Base-by-base conservation (phyloP, 495 filamentous ascomycete genomes). In the Annulohypoxylon moriforme region DNA sequence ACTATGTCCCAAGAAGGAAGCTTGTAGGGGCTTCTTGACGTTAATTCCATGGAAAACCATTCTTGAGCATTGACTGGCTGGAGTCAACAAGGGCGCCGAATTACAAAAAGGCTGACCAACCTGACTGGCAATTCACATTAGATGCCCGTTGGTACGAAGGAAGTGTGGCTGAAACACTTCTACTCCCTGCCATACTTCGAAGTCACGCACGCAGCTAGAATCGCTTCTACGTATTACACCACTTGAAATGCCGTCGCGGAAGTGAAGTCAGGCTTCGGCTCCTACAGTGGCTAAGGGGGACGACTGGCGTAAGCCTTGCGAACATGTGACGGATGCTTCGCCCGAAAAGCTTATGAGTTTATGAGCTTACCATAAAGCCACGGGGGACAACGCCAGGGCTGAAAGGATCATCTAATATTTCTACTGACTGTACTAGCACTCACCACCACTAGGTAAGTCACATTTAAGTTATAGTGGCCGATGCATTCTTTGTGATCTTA, bases 101-200 rank as follows among this genome's bases (percentile, higher is more conserved):
- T 61, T 53, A 58, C 42, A 16, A 62, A 36, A 36, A 6, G 24
- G 42, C 59, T 61, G 55, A 72, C 59, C 47, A 67, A 31, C 24
- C 14, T 18, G 13, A 56, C 62, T 50, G 55, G 33, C 60, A 47
- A 62, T 49, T 56, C 27, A 60, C 29, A 59, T 73, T 64, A n/a
- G 71, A 66, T 59, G 60, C 36, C 36, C 58, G 49, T 47, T 71
- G 46, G 60, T 60, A 46, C 18, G 24, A 18, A 53, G 11, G 29
- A 58, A 34, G 50, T 69, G 50, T 73, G 71, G 71, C 71, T 73
- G 71, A 73, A 73, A 73, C 71, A 16, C 33, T 22, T 38, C 18
- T 47, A 24, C 42, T 22, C 50, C 38, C 29, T 62, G n/a, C 20
- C 18, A 63, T 10, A 18, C 27, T 34, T 47, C 20, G 29, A 61